Conservation (phyloP, 176 grass and related monocot species). For the Puya raimondii region DNA sequence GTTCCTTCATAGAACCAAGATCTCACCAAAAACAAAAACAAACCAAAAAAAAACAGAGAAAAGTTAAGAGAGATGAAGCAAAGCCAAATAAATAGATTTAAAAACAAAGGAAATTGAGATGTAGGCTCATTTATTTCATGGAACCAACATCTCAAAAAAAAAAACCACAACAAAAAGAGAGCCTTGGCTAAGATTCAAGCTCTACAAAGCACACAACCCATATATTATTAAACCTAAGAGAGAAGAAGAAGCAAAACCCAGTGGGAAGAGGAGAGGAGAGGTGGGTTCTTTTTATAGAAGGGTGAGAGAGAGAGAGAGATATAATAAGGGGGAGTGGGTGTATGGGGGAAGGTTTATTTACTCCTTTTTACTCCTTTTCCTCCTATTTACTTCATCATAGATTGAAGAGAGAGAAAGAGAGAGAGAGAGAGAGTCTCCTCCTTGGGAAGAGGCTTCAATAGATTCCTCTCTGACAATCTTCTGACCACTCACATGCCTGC, state of each 20-base stretch:
- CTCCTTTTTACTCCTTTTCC: not conserved
- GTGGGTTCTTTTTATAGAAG: slow-evolving; percentile 36
- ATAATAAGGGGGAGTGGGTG: not conserved
- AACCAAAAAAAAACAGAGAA: too few relatives aligned
- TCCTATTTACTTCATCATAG: not conserved
- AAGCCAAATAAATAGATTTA: too few relatives aligned
- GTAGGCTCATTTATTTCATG: too few relatives aligned
- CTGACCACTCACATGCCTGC: slow-evolving; percentile 9
- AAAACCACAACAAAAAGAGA: not conserved
- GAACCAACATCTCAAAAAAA: too few relatives aligned
- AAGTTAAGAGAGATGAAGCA: too few relatives aligned
- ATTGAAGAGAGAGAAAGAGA: not conserved
- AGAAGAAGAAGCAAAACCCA: not conserved
- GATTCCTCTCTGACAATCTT: slow-evolving; percentile 4
- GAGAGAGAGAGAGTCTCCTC: not conserved
- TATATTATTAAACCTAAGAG: not conserved
- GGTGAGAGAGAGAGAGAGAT: not conserved
- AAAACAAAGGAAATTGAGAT: too few relatives aligned
- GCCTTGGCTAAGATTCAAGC: slow-evolving; percentile 1
- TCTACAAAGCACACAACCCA: not conserved
- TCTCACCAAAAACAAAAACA: too few relatives aligned
- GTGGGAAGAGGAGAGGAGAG: not conserved
- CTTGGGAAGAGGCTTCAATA: slow-evolving; percentile 2
- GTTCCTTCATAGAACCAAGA: too few relatives aligned
- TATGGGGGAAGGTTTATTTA: slow-evolving; percentile 2